Evolutionary conservation across 2,329 filamentous ascomycete species (phyloP), one percentile per base, ranked within the genome.

Genomic region (Venturia effusa): DNA sequence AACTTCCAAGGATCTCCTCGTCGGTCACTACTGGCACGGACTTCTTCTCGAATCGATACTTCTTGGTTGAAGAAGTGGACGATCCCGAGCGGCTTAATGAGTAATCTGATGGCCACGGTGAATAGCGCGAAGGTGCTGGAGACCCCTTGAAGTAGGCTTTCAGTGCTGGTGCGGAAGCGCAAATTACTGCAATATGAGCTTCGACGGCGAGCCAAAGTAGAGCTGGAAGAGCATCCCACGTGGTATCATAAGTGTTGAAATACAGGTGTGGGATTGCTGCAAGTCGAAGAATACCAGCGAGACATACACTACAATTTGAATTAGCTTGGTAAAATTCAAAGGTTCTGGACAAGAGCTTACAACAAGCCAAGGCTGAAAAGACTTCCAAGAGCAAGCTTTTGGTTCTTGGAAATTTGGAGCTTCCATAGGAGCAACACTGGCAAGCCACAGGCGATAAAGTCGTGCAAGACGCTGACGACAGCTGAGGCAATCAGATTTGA

Each of bases 281-380:
- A 63, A 39, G 45, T 15, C 61, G 54, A 74, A 72, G 51, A 45
- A 63, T 27, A 41, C 51, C 32, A 19, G 34, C 32, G 34, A 48
- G 32, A 30, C 51, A 63, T 32, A 62, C 41, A 48, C 45, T 24
- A 48, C n/a, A 13, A 41, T 73, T 67, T 80, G 74, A 48, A 77
- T 75, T 57, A 78, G 63, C 45, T 68, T 48, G 13, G 57, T 68
- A 64, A 15, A 64, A 55, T 1, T 51, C 15, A 15, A 65, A 66
- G 15, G 67, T 55, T n/a, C 4, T 8, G 15, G 15, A 22, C 17
- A 34, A 32, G 17, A 6, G 4, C 61, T 63, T 45, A 63, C 61
- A 63, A 63, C 11, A 63, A 59, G 13, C 61, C 61, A 32, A 63
- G 19, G 22, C 30, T 32, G 40, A 63, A 63, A 45, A 63, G 32